Evolutionary conservation across 108 stramenopile species (phyloP), one percentile per base, ranked within the genome.

Genomic region (Craspedostauros australis): DNA sequence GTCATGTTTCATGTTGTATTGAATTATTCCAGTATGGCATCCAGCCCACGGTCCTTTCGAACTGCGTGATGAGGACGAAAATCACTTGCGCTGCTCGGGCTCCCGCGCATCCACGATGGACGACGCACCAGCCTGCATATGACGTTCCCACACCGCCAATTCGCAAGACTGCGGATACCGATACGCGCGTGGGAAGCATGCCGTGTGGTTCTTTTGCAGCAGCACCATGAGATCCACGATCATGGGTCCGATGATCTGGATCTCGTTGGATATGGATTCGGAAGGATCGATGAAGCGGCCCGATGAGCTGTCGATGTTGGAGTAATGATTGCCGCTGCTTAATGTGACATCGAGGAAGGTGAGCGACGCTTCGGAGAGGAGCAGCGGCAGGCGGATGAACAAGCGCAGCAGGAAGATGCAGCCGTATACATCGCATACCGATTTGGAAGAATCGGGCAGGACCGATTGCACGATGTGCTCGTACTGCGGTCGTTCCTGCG

Each of bases 321-420:
- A n/a, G n/a, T n/a, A n/a, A n/a, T n/a, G n/a, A n/a, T n/a, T n/a
- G n/a, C n/a, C n/a, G n/a, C n/a, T n/a, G n/a, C n/a, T n/a, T n/a
- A n/a, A n/a, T 2, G 19, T 24, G 15, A n/a, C 34, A 8, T 44
- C 56, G n/a, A n/a, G n/a, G n/a, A n/a, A n/a, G n/a, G n/a, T n/a
- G n/a, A n/a, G n/a, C n/a, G n/a, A n/a, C n/a, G n/a, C n/a, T n/a
- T n/a, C n/a, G n/a, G n/a, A n/a, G 39, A 84, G 26, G 24, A 82
- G 39, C 14, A 33, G 39, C 11, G 84, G 84, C 15, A 90, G 43
- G 45, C 80, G 73, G 9, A 77, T 19, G 19, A 81, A 59, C 5
- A 91, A 52, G 7, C 88, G 75, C 2, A 86, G 59, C 29, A 91
- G 66, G 59, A 79, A 75, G 23, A 78, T 68, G 30, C 80, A 79